Base-by-base conservation (phyloP, 495 filamentous ascomycete genomes). In the Neurospora sp. region DNA sequence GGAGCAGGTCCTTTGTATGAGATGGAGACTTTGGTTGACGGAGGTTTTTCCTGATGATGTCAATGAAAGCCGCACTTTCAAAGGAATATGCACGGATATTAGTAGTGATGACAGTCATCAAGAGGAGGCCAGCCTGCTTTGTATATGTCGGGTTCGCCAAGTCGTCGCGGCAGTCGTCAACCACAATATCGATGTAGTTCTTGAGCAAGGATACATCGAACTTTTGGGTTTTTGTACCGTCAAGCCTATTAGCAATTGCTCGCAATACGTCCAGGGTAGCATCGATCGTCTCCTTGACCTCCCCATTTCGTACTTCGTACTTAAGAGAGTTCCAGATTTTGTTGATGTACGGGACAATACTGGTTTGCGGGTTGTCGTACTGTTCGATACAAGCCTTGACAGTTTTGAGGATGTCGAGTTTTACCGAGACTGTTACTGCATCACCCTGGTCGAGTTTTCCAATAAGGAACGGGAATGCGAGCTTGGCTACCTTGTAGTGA, bases 261-360 rank as follows among this genome's bases (percentile, higher is more conserved):
- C 79, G 76, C 39, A 89, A 78, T 24, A 87, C 83, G 6, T 85
- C 80, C 8, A 87, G 75, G 10, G 86, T 84, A 5, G 79, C 83
- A 54, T 84, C 79, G 17, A 87, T 85, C 7, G 80, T 84, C 34
- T 88, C 86, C 66, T 84, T 84, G 38, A 85, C 81, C 70, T 86
- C 85, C 6, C 86, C 86, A 66, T 88, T 88, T 69, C 84, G 85
- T n/a, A 89, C 83, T 71, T 89, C 87, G 72, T 87, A 89, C 74
- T 89, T 88, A 54, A 89, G 81, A 2, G 84, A 83, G 54, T 82
- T 81, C 87, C 87, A 89, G 66, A 88, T 80, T 70, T 84, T 84
- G 40, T 81, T 74, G 28, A 81, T 77, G 62, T 83, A 79, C 15
- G 85, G 81, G 6, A 82, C 78, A 6, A 88, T 70, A 13, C 79